Conservation (phyloP, 73 alveolate genomes). For the Halteria grandinella region DNA sequence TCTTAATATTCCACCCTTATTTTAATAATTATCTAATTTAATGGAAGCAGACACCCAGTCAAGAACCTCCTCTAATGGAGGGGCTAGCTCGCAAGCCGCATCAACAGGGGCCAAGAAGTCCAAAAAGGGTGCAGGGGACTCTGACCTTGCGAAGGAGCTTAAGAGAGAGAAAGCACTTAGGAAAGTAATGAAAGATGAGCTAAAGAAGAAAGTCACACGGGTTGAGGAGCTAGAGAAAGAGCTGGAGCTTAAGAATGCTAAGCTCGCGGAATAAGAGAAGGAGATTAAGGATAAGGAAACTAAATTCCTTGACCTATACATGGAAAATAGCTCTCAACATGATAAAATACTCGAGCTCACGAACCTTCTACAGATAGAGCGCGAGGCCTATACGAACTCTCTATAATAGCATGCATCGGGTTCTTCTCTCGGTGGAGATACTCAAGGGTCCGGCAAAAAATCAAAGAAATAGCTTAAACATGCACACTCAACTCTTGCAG, state of each 20-base stretch:
- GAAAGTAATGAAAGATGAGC: conserved; percentile 23
- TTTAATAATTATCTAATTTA: neutral
- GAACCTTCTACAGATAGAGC: too few relatives aligned
- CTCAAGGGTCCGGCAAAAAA: too few relatives aligned
- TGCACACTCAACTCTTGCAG: too few relatives aligned
- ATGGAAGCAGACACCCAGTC: conserved; percentile 36
- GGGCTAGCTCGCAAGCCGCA: neutral
- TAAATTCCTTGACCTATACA: conserved; percentile 37
- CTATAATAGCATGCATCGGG: too few relatives aligned
- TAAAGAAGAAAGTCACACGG: neutral
- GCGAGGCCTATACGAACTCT: too few relatives aligned
- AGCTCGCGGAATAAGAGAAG: conserved; percentile 2
- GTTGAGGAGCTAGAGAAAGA: neutral
- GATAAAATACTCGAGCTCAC: conserved; percentile 20
- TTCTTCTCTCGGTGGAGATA: too few relatives aligned
- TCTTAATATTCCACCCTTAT: neutral
- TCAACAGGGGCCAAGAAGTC: neutral
- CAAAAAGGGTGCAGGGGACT: neutral
- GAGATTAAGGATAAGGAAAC: conserved; percentile 24
- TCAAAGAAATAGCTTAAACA: too few relatives aligned
- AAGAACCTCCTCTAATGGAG: conserved; percentile 2
- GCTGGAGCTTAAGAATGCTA: neutral
- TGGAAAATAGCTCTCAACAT: conserved; percentile 35
- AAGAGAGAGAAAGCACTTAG: neutral
- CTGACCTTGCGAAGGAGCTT: neutral